These are phyloP conservation scores for Daedaleopsis nitida DNA, from an alignment of 768 basidiomycete genomes.

Conservation along the genomic window DNA sequence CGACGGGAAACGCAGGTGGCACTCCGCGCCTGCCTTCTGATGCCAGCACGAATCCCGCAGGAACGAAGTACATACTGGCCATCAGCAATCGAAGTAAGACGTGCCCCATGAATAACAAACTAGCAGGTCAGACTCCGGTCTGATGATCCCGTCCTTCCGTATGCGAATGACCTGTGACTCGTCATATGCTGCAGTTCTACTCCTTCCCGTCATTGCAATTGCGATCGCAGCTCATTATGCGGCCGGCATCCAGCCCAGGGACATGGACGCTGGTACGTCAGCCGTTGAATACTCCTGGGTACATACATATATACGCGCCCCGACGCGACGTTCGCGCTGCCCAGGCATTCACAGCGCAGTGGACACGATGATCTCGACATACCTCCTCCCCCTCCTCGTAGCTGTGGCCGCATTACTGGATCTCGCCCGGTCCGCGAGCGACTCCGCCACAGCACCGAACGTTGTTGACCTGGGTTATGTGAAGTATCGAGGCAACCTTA, in stretches of 20 bases:
- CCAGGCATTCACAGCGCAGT: neutral
- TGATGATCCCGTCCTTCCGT: constrained; percentile 2
- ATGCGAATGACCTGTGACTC: neutral
- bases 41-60: too few species aligned
- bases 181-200: constrained; percentile 9
- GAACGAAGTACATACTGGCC: too few species aligned
- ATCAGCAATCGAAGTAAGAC: too few species aligned
- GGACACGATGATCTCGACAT: constrained; percentile 1
- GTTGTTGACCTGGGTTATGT: constrained; percentile 62
- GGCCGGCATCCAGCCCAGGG: neutral
- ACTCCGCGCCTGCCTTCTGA: too few species aligned
- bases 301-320: neutral
- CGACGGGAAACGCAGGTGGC: too few species aligned
- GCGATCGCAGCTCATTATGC: neutral
- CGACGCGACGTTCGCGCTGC: neutral
- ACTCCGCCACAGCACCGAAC: neutral
- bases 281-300: neutral
- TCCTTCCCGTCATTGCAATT: neutral
- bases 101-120: too few species aligned
- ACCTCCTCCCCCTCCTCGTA: neutral
- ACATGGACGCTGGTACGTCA: neutral
- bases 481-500: constrained; percentile 54
- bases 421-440: neutral
- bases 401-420: neutral
- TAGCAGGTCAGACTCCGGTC: neutral